Evolutionary conservation across 176 grass and related monocot species (phyloP).

Genomic region (Rhynchospora pubera): DNA sequence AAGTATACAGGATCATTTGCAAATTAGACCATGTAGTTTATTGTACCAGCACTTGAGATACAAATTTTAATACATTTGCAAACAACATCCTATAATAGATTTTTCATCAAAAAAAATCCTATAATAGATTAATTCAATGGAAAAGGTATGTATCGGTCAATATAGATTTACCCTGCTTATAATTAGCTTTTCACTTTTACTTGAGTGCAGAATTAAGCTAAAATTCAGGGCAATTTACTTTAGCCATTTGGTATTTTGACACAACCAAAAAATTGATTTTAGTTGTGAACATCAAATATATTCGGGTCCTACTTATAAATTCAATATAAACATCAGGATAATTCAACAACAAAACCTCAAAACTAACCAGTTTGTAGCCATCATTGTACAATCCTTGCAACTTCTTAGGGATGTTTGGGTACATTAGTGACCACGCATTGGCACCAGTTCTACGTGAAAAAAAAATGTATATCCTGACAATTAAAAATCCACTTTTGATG

Average conservation of each 20-base stretch:
- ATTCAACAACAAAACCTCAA: neutral
- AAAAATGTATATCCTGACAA: neutral
- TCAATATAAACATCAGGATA: neutral
- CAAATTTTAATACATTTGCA: neutral
- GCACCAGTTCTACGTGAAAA: slow-evolving; percentile 55
- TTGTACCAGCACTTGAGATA: neutral
- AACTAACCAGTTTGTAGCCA: slow-evolving; percentile 75
- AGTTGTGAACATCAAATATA: neutral
- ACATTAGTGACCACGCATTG: slow-evolving; percentile 71
- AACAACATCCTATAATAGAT: too few species aligned
- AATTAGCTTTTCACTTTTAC: neutral
- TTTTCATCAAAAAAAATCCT: too few species aligned
- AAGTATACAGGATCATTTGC: neutral
- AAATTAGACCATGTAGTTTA: neutral
- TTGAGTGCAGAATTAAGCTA: neutral
- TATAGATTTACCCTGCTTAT: neutral
- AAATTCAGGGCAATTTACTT: too few species aligned
- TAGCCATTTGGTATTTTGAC: neutral
- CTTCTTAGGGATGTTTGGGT: slow-evolving; percentile 62
- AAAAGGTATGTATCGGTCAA: neutral
- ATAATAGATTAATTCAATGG: neutral
- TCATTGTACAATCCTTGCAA: slow-evolving; percentile 53
- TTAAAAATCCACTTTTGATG: neutral
- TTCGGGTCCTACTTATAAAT: neutral
- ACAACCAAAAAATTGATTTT: neutral